Percentiles rank a stretch among this genome's conserved stretches.
phyloP scores from a whole-genome alignment of 768 basidiomycete genomes.

The Hysterangium stoloniferum region DNA sequence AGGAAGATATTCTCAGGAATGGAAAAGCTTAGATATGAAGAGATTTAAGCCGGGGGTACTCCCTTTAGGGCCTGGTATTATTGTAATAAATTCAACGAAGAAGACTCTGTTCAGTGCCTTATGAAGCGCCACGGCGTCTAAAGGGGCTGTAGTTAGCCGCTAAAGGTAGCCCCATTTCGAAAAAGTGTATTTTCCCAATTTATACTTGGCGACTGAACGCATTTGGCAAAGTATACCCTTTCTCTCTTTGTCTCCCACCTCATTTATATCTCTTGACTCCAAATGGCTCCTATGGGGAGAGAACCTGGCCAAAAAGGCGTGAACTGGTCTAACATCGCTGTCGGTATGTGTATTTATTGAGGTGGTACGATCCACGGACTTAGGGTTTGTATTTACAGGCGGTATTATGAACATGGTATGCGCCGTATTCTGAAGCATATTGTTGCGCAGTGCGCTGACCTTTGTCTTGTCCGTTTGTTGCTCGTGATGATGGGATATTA shows the following conservation, averaged over 20 bases:
- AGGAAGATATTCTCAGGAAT: constrained; percentile 34
- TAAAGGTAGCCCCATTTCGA: neutral
- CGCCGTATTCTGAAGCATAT: constrained; percentile 10
- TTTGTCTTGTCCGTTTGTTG: neutral
- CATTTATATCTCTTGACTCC: too few relatives aligned
- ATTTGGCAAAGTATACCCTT: too few relatives aligned
- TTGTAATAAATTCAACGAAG: too few relatives aligned
- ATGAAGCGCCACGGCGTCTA: too few relatives aligned
- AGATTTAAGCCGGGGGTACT: too few relatives aligned
- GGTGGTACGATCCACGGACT: constrained; percentile 15
- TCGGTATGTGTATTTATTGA: constrained; percentile 50
- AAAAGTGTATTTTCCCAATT: neutral
- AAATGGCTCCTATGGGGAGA: constrained; percentile 66
- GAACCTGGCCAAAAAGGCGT: constrained; percentile 89
- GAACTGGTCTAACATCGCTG: constrained; percentile 92
- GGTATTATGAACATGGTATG: constrained; percentile 97
- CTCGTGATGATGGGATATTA: constrained; percentile 14
- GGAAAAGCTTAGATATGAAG: too few relatives aligned
- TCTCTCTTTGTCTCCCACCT: neutral
- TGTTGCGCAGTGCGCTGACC: neutral
- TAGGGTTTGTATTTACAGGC: constrained; percentile 39
- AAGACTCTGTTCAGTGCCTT: too few relatives aligned
- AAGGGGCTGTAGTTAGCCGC: neutral
- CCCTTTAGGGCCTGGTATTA: too few relatives aligned
- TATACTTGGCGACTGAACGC: too few relatives aligned